Conservation (phyloP, 1,284 basidiomycete genomes). For the Albatrellus sp. region DNA sequence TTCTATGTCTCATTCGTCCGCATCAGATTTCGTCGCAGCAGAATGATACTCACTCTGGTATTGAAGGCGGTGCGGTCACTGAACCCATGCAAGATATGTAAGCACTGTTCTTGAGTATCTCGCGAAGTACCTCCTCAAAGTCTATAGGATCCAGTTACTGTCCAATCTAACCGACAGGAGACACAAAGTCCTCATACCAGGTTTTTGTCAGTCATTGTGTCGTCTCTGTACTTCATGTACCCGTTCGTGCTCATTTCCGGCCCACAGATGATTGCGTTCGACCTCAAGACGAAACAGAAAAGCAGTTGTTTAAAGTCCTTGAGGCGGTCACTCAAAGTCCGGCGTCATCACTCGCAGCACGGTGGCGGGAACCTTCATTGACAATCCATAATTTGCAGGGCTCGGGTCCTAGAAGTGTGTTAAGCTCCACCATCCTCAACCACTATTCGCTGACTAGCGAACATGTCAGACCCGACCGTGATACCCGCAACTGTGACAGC, state of each 20-base stretch:
- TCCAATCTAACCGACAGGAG: slow-evolving; percentile 54
- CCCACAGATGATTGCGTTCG: slow-evolving; percentile 63
- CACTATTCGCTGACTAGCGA: background rate
- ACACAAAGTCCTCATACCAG: slow-evolving; percentile 59
- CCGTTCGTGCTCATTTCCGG: background rate
- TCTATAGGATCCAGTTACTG: slow-evolving; percentile 64
- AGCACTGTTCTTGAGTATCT: background rate
- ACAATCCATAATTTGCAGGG: slow-evolving; percentile 63
- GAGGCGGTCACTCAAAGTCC: slow-evolving; percentile 56
- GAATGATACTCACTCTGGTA: slow-evolving; percentile 81
- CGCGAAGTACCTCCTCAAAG: slow-evolving; percentile 1
- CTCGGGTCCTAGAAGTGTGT: slow-evolving; percentile 64
- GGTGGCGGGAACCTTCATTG: slow-evolving; percentile 72
- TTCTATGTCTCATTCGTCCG: background rate
- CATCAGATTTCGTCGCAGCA: slow-evolving; percentile 49
- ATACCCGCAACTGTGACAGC: slow-evolving; percentile 76
- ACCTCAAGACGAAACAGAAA: slow-evolving; percentile 53
- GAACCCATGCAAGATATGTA: slow-evolving; percentile 93
- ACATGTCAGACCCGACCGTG: slow-evolving; percentile 64
- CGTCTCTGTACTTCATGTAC: background rate
- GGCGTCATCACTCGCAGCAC: slow-evolving; percentile 53
- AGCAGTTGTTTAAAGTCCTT: slow-evolving; percentile 53
- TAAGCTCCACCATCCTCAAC: background rate
- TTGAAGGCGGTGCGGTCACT: slow-evolving; percentile 79
- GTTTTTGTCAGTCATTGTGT: slow-evolving; percentile 59